These are phyloP conservation scores for Micractinium conductrix DNA, from an alignment of 139 green algal species.

Conservation along the genomic window DNA sequence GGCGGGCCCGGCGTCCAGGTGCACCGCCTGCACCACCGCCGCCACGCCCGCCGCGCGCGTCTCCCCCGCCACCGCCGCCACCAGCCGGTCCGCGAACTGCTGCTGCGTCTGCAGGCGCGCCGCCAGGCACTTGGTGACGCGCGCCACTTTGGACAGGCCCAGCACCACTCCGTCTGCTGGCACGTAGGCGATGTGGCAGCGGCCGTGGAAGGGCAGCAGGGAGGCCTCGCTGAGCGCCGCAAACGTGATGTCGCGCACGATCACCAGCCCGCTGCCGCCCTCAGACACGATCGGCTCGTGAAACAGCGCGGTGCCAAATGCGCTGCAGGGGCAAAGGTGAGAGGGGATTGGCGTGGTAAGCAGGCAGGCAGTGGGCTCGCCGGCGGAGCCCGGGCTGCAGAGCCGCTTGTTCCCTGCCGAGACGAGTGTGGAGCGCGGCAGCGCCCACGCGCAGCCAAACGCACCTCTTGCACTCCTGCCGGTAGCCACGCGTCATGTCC, in stretches of 20 bases:
- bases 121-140: constrained; percentile 79
- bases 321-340: constrained; percentile 46
- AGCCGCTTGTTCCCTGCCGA: no score
- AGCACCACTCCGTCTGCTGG: constrained; percentile 80
- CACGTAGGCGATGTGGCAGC: constrained; percentile 92
- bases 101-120: constrained; percentile 80
- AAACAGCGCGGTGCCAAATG: constrained; percentile 80
- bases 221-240: constrained; percentile 73
- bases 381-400: neutral
- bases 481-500: constrained; percentile 77
- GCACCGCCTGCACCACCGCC: constrained; percentile 72
- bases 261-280: constrained; percentile 66
- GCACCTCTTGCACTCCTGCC: constrained; percentile 62
- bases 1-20: constrained; percentile 51
- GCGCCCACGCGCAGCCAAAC: neutral
- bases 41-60: constrained; percentile 60
- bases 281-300: constrained; percentile 70
- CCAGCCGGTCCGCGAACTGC: constrained; percentile 58
- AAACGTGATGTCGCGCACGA: constrained; percentile 95
- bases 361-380: neutral
- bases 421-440: no score
- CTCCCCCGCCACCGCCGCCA: constrained; percentile 55
- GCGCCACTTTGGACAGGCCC: constrained; percentile 87
- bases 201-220: constrained; percentile 94
- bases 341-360: neutral